A percentile compares a stretch with the other conserved stretches of the same genome.
These are phyloP conservation scores for Pleurotus giganteus DNA, from an alignment of 768 basidiomycete genomes.

Conservation along the genomic window DNA sequence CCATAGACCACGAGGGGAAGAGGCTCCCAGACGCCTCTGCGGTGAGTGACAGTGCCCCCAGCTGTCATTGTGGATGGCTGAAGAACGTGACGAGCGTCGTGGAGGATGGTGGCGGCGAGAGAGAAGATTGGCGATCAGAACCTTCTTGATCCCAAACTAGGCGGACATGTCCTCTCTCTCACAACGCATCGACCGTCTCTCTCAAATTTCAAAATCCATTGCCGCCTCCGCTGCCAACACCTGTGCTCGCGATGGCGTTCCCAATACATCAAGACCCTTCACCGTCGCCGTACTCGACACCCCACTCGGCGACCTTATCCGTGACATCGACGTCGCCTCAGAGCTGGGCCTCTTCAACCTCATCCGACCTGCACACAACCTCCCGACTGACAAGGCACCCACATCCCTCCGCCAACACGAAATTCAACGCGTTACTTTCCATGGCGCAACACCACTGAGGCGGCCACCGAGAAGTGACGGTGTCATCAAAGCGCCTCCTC, in stretches of 20 bases:
- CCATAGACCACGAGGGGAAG: constrained; percentile 80
- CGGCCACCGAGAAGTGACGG: constrained; percentile 35
- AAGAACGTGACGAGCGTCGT: not conserved
- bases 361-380: constrained; percentile 26
- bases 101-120: not conserved
- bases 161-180: constrained; percentile 47
- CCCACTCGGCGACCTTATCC: constrained; percentile 71
- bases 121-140: not conserved
- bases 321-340: constrained; percentile 67
- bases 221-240: constrained; percentile 37
- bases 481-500: constrained; percentile 21
- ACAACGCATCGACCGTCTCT: constrained; percentile 69
- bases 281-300: constrained; percentile 62
- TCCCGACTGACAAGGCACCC: constrained; percentile 26
- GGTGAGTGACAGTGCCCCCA: constrained; percentile 7
- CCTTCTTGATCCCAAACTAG: not conserved
- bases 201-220: constrained; percentile 50
- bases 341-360: constrained; percentile 79
- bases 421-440: constrained; percentile 63
- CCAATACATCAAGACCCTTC: constrained; percentile 43
- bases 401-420: constrained; percentile 25
- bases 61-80: constrained; percentile 5
- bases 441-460: constrained; percentile 68
- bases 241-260: constrained; percentile 17
- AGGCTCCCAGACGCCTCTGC: constrained; percentile 46